Percentiles rank a stretch among this genome's conserved stretches.
These are phyloP conservation scores for Xylariomycetidae sp. DNA, from an alignment of 2,329 filamentous ascomycete genomes.

Conservation along the genomic window DNA sequence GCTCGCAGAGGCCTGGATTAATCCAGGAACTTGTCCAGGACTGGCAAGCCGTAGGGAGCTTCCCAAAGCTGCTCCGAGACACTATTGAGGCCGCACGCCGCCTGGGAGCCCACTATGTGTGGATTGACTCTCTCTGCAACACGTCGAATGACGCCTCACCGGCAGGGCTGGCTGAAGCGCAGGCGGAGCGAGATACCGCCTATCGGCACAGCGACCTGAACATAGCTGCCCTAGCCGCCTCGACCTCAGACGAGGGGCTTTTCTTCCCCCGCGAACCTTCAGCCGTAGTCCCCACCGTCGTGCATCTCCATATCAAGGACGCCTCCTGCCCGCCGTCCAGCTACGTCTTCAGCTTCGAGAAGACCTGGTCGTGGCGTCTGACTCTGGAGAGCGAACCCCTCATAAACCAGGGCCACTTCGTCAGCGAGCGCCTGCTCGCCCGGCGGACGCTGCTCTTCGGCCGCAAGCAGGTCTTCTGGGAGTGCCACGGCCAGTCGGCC, in stretches of 20 bases:
- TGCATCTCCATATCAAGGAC: not conserved
- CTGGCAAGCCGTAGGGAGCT: not conserved
- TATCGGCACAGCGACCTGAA: slow-evolving; percentile 1
- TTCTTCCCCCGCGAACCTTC: not conserved
- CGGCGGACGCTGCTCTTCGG: slow-evolving; percentile 11
- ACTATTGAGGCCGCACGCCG: not conserved
- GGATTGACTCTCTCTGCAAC: slow-evolving; percentile 1
- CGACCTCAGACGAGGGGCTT: not conserved
- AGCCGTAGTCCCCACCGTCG: not conserved
- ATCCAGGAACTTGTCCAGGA: not conserved
- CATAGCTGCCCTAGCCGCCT: slow-evolving; percentile 1
- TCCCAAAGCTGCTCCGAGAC: not conserved
- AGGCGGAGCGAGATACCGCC: not conserved
- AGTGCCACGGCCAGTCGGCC: slow-evolving; percentile 6
- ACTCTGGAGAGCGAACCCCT: slow-evolving; percentile 3
- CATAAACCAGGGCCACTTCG: slow-evolving; percentile 11
- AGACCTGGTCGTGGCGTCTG: not conserved
- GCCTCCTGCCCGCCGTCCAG: not conserved
- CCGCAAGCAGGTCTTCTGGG: slow-evolving; percentile 11
- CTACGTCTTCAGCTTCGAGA: slow-evolving; percentile 1
- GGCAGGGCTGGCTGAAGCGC: not conserved
- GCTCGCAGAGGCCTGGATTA: not conserved
- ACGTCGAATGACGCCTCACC: slow-evolving; percentile 2
- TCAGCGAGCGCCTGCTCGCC: slow-evolving; percentile 14
- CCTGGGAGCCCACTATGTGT: not conserved